Percentiles rank a stretch among this genome's conserved stretches.
These are phyloP conservation scores for Naematelia aurantialba DNA, from an alignment of 768 basidiomycete species.

Conservation along the genomic window DNA sequence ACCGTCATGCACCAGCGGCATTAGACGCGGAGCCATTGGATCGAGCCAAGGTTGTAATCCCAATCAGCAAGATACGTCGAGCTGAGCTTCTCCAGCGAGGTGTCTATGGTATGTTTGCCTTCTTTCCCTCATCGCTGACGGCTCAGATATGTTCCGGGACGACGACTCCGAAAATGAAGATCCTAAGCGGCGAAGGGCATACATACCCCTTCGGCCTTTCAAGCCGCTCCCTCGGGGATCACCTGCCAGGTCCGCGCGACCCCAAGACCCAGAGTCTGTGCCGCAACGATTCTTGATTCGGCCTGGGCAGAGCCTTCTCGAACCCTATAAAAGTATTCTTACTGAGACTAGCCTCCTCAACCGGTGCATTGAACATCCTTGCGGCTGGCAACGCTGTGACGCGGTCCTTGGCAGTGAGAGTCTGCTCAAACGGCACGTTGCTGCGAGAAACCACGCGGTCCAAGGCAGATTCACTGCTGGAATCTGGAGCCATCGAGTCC, in stretches of 20 bases:
- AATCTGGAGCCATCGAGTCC: slow-evolving; percentile 8
- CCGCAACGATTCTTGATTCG: slow-evolving; percentile 27
- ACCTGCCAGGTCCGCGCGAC: slow-evolving; percentile 13
- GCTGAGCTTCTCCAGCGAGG: slow-evolving; percentile 23
- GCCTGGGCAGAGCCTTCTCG: slow-evolving; percentile 25
- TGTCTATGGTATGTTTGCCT: slow-evolving; percentile 23
- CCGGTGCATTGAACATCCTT: slow-evolving; percentile 10
- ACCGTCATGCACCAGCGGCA: background rate
- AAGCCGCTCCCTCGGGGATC: slow-evolving; percentile 13
- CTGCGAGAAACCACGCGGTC: slow-evolving; percentile 14
- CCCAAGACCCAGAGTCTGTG: slow-evolving; percentile 20
- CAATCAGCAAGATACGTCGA: slow-evolving; percentile 11
- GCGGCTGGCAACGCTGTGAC: slow-evolving; percentile 38
- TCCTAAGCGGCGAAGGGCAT: slow-evolving; percentile 2
- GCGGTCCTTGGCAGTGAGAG: slow-evolving; percentile 27
- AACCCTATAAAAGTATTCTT: slow-evolving; percentile 24
- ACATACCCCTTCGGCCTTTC: slow-evolving; percentile 16
- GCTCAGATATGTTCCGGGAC: slow-evolving; percentile 28
- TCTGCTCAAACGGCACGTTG: slow-evolving; percentile 24
- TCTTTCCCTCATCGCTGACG: background rate
- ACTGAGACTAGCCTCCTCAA: slow-evolving; percentile 13
- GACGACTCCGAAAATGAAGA: slow-evolving; percentile 30
- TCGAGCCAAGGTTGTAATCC: slow-evolving; percentile 23
- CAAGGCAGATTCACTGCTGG: slow-evolving; percentile 17
- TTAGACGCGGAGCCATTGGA: slow-evolving; percentile 13